Evolutionary conservation across 139 green algal genomes (phyloP), one percentile per base, ranked within the genome.

Genomic region (Volvox reticuliferus): DNA sequence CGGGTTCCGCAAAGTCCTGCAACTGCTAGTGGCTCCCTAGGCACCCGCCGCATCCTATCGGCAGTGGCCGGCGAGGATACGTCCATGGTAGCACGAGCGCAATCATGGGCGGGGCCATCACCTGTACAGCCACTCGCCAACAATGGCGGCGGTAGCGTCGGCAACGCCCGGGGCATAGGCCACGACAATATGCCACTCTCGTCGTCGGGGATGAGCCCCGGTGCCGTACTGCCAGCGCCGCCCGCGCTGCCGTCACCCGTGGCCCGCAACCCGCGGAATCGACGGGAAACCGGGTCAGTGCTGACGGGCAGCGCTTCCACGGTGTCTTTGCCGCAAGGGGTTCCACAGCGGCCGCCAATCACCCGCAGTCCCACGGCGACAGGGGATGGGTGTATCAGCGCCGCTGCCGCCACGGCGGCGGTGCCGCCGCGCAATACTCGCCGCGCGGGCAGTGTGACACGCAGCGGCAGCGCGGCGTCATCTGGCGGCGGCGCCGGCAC

Each of bases 61-160:
- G 26, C 71, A 33, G 67, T 79, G 1, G 71, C 71, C 2, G 71
- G 26, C 17, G 82, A 88, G 30, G 82, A 88, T 0, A 44, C 76
- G 61, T 22, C 22, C 33, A 65, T 88, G 82, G 82, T 88, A 16
- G 21, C 63, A 0, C 63, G 82, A 2, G 82, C 82, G 82, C 63
- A 79, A 67, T 88, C 82, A 16, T 88, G 82, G 82, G 82, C 82
- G 6, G 82, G 82, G 0, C 82, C 82, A 14, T 61, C 32, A 32
- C 33, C 82, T 37, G 0, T 55, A 2, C 75, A 81, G 2, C 18
- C 30, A 55, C 75, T 81, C 32, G 75, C 12, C 17, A 19, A 0
- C 75, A 81, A 18, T 30, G 75, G 75, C 75, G 75, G 75, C 32
- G 75, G 75, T 16, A 35, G 75, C 13, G 75, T n/a, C 33, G 75